Evolutionary conservation across 768 basidiomycete species (phyloP).

Genomic region (Collybia nuda): DNA sequence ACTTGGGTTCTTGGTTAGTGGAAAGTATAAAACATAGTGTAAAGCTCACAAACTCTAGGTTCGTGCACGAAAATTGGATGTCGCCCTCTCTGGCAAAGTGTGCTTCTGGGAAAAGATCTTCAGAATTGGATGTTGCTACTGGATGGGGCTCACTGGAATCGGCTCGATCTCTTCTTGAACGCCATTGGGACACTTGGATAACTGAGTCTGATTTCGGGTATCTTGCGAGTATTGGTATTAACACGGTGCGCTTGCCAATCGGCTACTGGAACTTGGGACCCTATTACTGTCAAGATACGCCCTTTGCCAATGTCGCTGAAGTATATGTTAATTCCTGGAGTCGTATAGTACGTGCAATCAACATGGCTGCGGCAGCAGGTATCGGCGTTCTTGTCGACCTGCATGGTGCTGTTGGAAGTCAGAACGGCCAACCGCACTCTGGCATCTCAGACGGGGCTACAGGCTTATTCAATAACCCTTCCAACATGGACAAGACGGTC

Average conservation of each 20-base stretch:
- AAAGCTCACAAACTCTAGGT: conserved; percentile 36
- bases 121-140: conserved; percentile 67
- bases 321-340: conserved; percentile 70
- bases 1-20: conserved; percentile 60
- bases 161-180: conserved; percentile 57
- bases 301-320: conserved; percentile 50
- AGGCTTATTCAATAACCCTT: conserved; percentile 42
- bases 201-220: conserved; percentile 62
- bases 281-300: conserved; percentile 59
- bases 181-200: conserved; percentile 80
- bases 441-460: conserved; percentile 57
- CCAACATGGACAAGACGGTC: conserved; percentile 52
- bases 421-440: conserved; percentile 71
- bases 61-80: conserved; percentile 78
- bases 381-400: conserved; percentile 73
- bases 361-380: conserved; percentile 53
- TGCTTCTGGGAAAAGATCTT: conserved; percentile 45
- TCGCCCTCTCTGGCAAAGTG: conserved; percentile 62
- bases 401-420: conserved; percentile 75
- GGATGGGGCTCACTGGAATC: conserved; percentile 50
- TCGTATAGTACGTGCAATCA: conserved; percentile 61
- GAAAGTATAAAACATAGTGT: background rate
- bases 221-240: conserved; percentile 66
- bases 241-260: conserved; percentile 62
- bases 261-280: conserved; percentile 65